phyloP scores from a whole-genome alignment of 2,329 filamentous ascomycete species.

The Fonsecaea monophora region DNA sequence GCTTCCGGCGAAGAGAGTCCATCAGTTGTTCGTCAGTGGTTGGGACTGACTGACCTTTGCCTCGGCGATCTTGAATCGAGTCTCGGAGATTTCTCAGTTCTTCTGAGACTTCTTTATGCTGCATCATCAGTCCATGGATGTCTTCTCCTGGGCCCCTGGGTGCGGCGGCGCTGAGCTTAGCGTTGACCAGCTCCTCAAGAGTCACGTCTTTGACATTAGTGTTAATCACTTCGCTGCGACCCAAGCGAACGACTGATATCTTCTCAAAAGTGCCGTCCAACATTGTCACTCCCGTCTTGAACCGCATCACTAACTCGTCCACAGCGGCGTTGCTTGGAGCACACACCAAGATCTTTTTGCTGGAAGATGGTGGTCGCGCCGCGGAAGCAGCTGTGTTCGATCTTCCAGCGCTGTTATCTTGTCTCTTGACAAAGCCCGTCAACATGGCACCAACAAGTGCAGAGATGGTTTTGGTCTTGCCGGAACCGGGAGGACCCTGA shows the following conservation, averaged over 20 bases:
- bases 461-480: constrained; percentile 97
- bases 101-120: constrained; percentile 67
- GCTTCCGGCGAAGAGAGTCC: constrained; percentile 76
- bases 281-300: constrained; percentile 86
- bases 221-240: constrained; percentile 91
- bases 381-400: constrained; percentile 43
- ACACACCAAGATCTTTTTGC: constrained; percentile 92
- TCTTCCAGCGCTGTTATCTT: constrained; percentile 54
- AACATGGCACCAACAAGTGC: constrained; percentile 92
- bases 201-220: constrained; percentile 87
- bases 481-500: constrained; percentile 93
- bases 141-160: constrained; percentile 57
- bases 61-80: constrained; percentile 71
- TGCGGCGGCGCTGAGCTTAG: constrained; percentile 62
- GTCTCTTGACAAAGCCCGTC: constrained; percentile 62
- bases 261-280: constrained; percentile 73
- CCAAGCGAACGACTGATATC: constrained; percentile 86
- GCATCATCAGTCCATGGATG: constrained; percentile 72
- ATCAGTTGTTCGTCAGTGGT: constrained; percentile 73
- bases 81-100: constrained; percentile 74
- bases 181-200: constrained; percentile 86
- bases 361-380: constrained; percentile 46
- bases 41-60: constrained; percentile 53
- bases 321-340: constrained; percentile 99
- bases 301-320: constrained; percentile 90